phyloP scores from a whole-genome alignment of 345 rosid genomes.

The Anacardium occidentale region DNA sequence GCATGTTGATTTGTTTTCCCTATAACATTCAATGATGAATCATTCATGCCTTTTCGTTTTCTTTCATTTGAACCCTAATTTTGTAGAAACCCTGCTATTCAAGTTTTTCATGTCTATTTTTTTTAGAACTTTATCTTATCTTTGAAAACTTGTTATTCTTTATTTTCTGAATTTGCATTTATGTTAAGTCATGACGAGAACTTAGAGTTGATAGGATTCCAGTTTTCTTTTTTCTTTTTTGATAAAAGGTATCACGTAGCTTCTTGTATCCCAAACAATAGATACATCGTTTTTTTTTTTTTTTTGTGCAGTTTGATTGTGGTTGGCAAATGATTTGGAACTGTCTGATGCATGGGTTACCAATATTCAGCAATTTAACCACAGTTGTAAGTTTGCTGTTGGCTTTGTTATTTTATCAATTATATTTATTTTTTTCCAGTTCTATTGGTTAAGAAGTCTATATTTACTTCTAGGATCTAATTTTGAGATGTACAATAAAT shows the following conservation, averaged over 20 bases:
- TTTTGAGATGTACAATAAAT: neutral
- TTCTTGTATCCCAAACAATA: constrained; percentile 1
- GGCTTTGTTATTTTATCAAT: neutral
- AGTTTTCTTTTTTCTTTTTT: neutral
- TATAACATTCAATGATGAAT: neutral
- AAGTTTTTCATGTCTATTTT: neutral
- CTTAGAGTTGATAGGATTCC: too few relatives aligned
- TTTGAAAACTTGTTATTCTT: neutral
- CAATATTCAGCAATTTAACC: constrained; percentile 65
- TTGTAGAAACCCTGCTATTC: neutral
- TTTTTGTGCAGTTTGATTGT: constrained; percentile 49
- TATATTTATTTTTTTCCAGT: neutral
- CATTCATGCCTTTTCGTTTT: neutral
- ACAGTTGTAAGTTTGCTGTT: constrained; percentile 58
- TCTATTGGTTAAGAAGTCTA: neutral
- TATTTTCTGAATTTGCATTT: neutral
- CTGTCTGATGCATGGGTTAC: constrained; percentile 68
- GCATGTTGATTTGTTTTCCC: constrained; percentile 25
- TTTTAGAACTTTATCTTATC: neutral
- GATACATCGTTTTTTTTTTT: constrained; percentile 10
- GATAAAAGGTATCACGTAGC: neutral
- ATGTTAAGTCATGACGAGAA: neutral
- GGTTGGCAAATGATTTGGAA: constrained; percentile 87
- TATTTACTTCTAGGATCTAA: neutral
- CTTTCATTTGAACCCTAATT: neutral